A percentile compares a stretch with the other conserved stretches of the same genome.
These are phyloP conservation scores for Barnettozyma populi DNA, from an alignment of 805 yeast genomes.

Conservation along the genomic window DNA sequence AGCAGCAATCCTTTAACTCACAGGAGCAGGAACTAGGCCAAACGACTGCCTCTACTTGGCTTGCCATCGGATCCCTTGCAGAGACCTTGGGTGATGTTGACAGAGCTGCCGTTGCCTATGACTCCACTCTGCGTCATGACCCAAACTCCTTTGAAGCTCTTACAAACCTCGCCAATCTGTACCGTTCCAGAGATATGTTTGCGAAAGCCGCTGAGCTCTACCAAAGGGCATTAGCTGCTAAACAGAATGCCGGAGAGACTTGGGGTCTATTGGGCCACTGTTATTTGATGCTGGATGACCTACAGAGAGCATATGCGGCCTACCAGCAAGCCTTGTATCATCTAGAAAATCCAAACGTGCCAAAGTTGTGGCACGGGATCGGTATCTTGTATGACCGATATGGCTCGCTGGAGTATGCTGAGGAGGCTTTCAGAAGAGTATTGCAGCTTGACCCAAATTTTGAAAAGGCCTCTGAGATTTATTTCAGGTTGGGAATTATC, in stretches of 20 bases:
- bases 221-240: slow-evolving; percentile 75
- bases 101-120: slow-evolving; percentile 83
- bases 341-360: slow-evolving; percentile 88
- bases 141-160: slow-evolving; percentile 84
- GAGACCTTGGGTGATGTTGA: slow-evolving; percentile 86
- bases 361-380: slow-evolving; percentile 97
- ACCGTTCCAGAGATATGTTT: slow-evolving; percentile 83
- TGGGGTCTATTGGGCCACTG: slow-evolving; percentile 98
- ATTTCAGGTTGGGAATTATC: slow-evolving; percentile 92
- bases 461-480: slow-evolving; percentile 94
- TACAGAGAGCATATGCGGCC: slow-evolving; percentile 92
- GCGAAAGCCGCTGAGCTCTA: slow-evolving; percentile 92
- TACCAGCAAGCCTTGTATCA: slow-evolving; percentile 94
- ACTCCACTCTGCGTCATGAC: slow-evolving; percentile 77
- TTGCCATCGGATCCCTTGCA: slow-evolving; percentile 83
- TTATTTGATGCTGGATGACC: slow-evolving; percentile 91
- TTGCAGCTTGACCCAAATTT: slow-evolving; percentile 93
- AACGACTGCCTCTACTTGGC: slow-evolving; percentile 80
- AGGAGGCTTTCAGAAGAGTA: slow-evolving; percentile 95
- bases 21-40: slow-evolving; percentile 30
- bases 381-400: slow-evolving; percentile 95
- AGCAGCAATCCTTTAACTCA: slow-evolving; percentile 28
- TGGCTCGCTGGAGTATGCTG: slow-evolving; percentile 95
- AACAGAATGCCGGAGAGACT: slow-evolving; percentile 88
- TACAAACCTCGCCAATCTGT: slow-evolving; percentile 81